Evolutionary conservation across 1,284 basidiomycete genomes (phyloP).

Genomic region (Stereum hirsutum): DNA sequence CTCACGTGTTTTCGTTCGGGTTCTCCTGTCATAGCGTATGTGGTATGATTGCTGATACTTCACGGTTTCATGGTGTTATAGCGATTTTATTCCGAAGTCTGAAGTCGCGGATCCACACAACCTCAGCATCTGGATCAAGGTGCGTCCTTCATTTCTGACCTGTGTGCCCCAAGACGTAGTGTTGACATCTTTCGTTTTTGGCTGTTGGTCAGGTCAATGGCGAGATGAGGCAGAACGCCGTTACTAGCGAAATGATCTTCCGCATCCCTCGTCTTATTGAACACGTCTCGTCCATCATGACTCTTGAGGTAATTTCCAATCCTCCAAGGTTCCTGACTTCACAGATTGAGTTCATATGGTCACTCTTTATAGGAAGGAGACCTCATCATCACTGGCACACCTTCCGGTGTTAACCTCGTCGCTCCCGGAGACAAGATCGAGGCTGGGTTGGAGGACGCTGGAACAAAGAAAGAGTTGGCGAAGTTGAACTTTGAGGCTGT

Average conservation of each 20-base stretch:
- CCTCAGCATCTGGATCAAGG: conserved; percentile 72
- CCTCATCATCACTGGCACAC: conserved; percentile 83
- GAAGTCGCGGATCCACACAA: conserved; percentile 67
- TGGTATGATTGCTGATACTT: not conserved
- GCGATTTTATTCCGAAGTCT: conserved; percentile 75
- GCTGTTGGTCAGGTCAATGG: conserved; percentile 65
- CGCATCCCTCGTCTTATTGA: conserved; percentile 84
- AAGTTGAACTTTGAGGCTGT: conserved; percentile 60
- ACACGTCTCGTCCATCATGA: conserved; percentile 94
- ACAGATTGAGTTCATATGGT: no score
- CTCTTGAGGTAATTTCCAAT: conserved; percentile 64
- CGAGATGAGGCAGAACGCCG: conserved; percentile 75
- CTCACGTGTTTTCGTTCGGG: no score
- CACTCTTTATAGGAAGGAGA: conserved; percentile 71
- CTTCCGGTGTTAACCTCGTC: conserved; percentile 82
- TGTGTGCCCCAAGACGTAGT: not conserved
- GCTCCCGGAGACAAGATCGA: conserved; percentile 55
- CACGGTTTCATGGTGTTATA: conserved; percentile 19
- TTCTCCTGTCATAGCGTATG: no score
- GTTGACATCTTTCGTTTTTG: not conserved
- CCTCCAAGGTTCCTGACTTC: no score
- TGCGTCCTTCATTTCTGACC: conserved; percentile 15
- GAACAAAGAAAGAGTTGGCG: conserved; percentile 49
- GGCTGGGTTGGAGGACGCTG: conserved; percentile 44
- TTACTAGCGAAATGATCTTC: conserved; percentile 90